phyloP scores from a whole-genome alignment of 169 alveolate genomes.

The Ichthyophthirius multifiliis region DNA sequence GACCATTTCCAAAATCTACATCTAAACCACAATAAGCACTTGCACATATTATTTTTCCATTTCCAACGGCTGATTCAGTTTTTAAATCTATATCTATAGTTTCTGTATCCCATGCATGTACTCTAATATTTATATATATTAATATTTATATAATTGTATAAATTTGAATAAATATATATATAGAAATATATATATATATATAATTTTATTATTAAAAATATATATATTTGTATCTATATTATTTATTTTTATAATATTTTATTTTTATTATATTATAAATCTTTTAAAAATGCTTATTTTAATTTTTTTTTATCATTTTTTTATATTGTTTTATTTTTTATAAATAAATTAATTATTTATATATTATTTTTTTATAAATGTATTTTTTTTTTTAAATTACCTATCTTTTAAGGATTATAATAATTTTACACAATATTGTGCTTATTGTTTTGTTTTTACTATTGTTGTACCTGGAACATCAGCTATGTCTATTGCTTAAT shows the following conservation, averaged over 20 bases:
- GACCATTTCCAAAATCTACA: slow-evolving; percentile 81
- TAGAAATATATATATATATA: too few relatives aligned
- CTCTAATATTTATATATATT: slow-evolving; percentile 39
- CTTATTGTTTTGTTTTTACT: slow-evolving; percentile 52
- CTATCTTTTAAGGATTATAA: slow-evolving; percentile 13
- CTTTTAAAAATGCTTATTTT: not conserved
- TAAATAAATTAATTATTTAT: not conserved
- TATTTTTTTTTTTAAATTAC: not conserved
- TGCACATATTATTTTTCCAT: slow-evolving; percentile 73
- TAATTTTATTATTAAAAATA: too few relatives aligned
- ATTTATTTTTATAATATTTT: too few relatives aligned
- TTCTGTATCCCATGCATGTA: slow-evolving; percentile 87
- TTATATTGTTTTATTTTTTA: not conserved
- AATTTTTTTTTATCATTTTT: too few relatives aligned
- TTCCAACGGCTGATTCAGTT: slow-evolving; percentile 63
- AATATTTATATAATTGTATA: not conserved
- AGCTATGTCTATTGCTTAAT: slow-evolving; percentile 26
- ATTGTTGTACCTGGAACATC: slow-evolving; percentile 55
- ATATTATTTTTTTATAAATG: not conserved
- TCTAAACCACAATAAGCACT: slow-evolving; percentile 78
- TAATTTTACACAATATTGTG: slow-evolving; percentile 46
- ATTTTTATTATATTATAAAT: too few relatives aligned
- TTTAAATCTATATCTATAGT: slow-evolving; percentile 69
- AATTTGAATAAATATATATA: not conserved
- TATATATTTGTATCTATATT: too few relatives aligned